A percentile compares a stretch with the other conserved stretches of the same genome.
phyloP scores from a whole-genome alignment of 495 filamentous ascomycete species.

The Penicillium salamii region DNA sequence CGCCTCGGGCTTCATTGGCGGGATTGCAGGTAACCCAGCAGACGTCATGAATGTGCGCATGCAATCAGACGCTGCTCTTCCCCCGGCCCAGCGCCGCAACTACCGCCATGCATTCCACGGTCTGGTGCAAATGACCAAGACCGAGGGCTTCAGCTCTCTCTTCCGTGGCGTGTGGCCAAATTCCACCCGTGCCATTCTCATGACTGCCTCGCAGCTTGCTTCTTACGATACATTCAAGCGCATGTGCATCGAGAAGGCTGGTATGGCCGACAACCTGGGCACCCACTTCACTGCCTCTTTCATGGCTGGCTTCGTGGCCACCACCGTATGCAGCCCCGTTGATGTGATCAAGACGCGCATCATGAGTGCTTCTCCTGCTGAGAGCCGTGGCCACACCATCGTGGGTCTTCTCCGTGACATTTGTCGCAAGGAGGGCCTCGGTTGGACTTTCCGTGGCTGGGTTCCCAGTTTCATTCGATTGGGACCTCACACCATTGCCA shows the following conservation, averaged over 20 bases:
- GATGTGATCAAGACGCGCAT: constrained; percentile 97
- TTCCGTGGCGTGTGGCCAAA: constrained; percentile 94
- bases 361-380: constrained; percentile 67
- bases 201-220: constrained; percentile 89
- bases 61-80: constrained; percentile 90
- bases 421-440: constrained; percentile 70
- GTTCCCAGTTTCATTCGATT: constrained; percentile 93
- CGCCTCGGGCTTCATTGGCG: constrained; percentile 83
- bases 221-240: constrained; percentile 91
- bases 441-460: constrained; percentile 98
- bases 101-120: constrained; percentile 90
- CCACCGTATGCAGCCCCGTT: constrained; percentile 90
- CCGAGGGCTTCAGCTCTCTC: constrained; percentile 69
- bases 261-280: constrained; percentile 70
- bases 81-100: constrained; percentile 69
- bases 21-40: constrained; percentile 86
- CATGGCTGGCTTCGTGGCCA: constrained; percentile 88
- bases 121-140: constrained; percentile 73
- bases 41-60: constrained; percentile 98
- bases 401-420: constrained; percentile 61
- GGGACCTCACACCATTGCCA: constrained; percentile 89
- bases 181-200: constrained; percentile 81
- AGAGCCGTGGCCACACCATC: constrained; percentile 56
- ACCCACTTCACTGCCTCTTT: constrained; percentile 89
- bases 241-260: constrained; percentile 61